phyloP scores from a whole-genome alignment of 495 filamentous ascomycete genomes.

The Chaetomium tenue region DNA sequence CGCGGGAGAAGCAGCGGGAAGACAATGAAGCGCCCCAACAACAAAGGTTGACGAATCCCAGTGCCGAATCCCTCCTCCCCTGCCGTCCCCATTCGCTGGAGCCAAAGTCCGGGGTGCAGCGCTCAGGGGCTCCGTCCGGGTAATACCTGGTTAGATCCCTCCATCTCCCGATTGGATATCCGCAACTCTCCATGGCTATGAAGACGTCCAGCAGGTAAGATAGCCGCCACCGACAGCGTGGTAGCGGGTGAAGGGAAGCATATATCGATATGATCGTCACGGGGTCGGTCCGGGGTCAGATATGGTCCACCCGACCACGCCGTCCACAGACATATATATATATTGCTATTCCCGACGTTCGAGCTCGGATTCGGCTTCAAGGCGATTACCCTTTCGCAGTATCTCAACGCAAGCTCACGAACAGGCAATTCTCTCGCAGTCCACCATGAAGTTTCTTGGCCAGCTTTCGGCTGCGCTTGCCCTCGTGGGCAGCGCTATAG shows the following conservation, averaged over 20 bases:
- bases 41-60: background rate
- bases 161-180: conserved; percentile 8
- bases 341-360: background rate
- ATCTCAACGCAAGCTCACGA: background rate
- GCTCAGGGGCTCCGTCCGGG: conserved; percentile 7
- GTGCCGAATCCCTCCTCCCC: background rate
- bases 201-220: background rate
- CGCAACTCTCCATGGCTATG: background rate
- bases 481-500: conserved; percentile 17
- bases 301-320: background rate
- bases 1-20: no score
- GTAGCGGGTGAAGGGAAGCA: conserved; percentile 22
- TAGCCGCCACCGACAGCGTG: conserved; percentile 16
- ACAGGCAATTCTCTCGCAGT: background rate
- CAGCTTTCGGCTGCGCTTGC: conserved; percentile 18
- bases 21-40: background rate
- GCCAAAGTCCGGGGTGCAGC: conserved; percentile 7
- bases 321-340: conserved; percentile 4
- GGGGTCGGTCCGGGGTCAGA: conserved; percentile 9
- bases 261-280: conserved; percentile 14
- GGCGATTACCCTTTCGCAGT: background rate
- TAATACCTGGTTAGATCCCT: conserved; percentile 7
- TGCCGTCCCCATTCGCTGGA: background rate
- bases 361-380: background rate
- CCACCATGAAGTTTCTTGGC: conserved; percentile 19